These are phyloP conservation scores for Aspergillus intermedius DNA, from an alignment of 2,329 filamentous ascomycete species.

Conservation along the genomic window DNA sequence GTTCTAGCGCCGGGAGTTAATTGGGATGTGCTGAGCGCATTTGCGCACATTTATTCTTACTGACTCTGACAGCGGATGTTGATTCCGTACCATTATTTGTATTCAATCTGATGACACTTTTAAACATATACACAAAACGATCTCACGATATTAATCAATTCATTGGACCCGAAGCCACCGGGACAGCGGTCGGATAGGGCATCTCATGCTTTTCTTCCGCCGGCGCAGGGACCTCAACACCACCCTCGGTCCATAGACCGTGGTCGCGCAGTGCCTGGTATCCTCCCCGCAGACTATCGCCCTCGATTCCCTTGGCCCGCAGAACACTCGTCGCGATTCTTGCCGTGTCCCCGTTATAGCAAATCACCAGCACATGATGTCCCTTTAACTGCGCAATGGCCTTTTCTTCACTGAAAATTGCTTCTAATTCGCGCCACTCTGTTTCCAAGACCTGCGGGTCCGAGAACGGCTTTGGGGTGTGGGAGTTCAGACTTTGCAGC, in stretches of 20 bases:
- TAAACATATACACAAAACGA: not conserved
- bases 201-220: conserved; percentile 1
- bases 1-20: not conserved
- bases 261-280: conserved; percentile 21
- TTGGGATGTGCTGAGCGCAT: conserved; percentile 13
- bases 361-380: conserved; percentile 43
- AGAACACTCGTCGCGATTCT: conserved; percentile 51
- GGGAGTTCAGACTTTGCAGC: conserved; percentile 28
- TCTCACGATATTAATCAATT: conserved; percentile 4
- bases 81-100: not conserved
- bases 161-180: conserved; percentile 13
- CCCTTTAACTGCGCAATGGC: conserved; percentile 16
- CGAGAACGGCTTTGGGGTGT: conserved; percentile 41
- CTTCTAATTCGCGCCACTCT: conserved; percentile 46
- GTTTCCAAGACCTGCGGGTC: conserved; percentile 38
- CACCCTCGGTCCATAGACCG: conserved; percentile 17
- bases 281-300: conserved; percentile 44
- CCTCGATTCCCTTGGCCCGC: conserved; percentile 44
- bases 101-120: not conserved
- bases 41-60: conserved; percentile 8
- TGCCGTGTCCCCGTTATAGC: conserved; percentile 51
- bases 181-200: conserved; percentile 10
- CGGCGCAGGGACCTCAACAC: not conserved
- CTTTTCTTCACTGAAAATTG: conserved; percentile 30
- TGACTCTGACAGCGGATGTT: not conserved